phyloP scores from a whole-genome alignment of 352 stramenopile genomes.

The Phytopythium mirpurense region DNA sequence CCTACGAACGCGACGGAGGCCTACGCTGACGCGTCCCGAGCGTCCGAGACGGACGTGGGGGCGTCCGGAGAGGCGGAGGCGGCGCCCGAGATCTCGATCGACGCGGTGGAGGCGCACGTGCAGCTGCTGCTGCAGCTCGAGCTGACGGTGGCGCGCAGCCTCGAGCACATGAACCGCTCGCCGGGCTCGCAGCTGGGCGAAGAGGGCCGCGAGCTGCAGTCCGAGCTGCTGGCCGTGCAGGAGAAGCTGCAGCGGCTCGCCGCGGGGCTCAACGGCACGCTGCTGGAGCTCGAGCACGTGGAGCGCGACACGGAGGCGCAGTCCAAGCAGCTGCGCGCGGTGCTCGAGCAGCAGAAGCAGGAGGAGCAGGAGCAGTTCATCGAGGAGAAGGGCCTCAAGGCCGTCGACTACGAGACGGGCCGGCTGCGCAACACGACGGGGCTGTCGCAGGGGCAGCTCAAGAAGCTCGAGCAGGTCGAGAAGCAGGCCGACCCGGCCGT shows the following conservation, averaged over 20 bases:
- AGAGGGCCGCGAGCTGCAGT: conserved; percentile 7
- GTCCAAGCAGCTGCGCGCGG: conserved; percentile 72
- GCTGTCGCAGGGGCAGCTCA: conserved; percentile 47
- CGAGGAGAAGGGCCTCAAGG: conserved; percentile 72
- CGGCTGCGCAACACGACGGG: conserved; percentile 72
- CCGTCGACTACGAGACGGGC: conserved; percentile 81
- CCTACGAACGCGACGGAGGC: not conserved
- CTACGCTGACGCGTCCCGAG: not conserved
- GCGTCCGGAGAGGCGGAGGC: conserved; percentile 11
- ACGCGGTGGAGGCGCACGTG: conserved; percentile 73
- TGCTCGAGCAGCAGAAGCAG: conserved; percentile 72
- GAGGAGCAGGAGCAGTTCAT: conserved; percentile 77
- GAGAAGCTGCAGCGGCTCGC: conserved; percentile 69
- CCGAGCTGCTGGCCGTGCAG: conserved; percentile 41
- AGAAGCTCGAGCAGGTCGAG: conserved; percentile 75
- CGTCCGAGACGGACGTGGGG: not conserved
- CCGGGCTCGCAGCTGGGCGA: conserved; percentile 9
- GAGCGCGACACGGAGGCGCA: conserved; percentile 78
- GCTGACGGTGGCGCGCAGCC: conserved; percentile 57
- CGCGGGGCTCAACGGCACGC: conserved; percentile 60
- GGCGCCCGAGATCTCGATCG: conserved; percentile 55
- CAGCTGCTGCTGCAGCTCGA: conserved; percentile 71
- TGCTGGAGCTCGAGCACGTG: conserved; percentile 74
- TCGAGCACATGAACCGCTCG: conserved; percentile 28
- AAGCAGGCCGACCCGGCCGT: conserved; percentile 82